Conservation (phyloP, 2,329 filamentous ascomycete genomes). For the Sporothrix pallida region DNA sequence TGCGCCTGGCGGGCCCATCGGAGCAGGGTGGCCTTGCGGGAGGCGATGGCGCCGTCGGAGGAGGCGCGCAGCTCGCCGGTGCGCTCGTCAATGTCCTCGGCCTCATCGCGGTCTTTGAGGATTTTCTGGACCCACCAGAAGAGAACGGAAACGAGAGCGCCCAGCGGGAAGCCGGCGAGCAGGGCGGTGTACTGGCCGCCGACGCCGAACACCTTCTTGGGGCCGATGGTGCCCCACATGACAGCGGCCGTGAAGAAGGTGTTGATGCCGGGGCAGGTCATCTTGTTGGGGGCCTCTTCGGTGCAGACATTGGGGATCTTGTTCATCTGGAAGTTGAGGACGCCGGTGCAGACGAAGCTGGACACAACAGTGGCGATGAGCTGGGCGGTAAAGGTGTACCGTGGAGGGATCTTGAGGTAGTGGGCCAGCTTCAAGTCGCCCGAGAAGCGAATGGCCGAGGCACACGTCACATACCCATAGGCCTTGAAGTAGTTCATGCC, state of each 20-base stretch:
- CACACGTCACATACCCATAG: slow-evolving; percentile 36
- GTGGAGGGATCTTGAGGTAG: slow-evolving; percentile 45
- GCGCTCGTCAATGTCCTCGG: background rate
- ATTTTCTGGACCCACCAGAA: slow-evolving; percentile 47
- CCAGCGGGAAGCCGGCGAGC: slow-evolving; percentile 58
- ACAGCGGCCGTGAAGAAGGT: slow-evolving; percentile 67
- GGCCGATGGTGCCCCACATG: slow-evolving; percentile 67
- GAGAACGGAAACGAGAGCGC: slow-evolving; percentile 52
- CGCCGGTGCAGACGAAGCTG: slow-evolving; percentile 46
- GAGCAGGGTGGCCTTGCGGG: slow-evolving; percentile 5
- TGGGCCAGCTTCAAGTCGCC: slow-evolving; percentile 44
- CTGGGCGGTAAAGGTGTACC: slow-evolving; percentile 48
- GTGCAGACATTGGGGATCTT: slow-evolving; percentile 54
- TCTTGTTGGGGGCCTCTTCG: slow-evolving; percentile 53
- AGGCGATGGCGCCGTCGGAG: background rate
- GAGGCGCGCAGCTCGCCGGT: background rate
- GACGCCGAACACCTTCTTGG: slow-evolving; percentile 56
- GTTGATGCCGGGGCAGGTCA: slow-evolving; percentile 63
- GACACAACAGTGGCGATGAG: slow-evolving; percentile 47
- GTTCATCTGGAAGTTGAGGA: slow-evolving; percentile 45
- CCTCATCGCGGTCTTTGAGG: slow-evolving; percentile 6
- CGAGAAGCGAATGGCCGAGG: slow-evolving; percentile 40
- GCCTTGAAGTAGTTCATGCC: slow-evolving; percentile 62
- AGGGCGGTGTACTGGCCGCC: slow-evolving; percentile 56
- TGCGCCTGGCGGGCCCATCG: slow-evolving; percentile 46